Base-by-base conservation (phyloP, 192 early-diverging fungal genomes). In the Gamsiella multidivaricata region DNA sequence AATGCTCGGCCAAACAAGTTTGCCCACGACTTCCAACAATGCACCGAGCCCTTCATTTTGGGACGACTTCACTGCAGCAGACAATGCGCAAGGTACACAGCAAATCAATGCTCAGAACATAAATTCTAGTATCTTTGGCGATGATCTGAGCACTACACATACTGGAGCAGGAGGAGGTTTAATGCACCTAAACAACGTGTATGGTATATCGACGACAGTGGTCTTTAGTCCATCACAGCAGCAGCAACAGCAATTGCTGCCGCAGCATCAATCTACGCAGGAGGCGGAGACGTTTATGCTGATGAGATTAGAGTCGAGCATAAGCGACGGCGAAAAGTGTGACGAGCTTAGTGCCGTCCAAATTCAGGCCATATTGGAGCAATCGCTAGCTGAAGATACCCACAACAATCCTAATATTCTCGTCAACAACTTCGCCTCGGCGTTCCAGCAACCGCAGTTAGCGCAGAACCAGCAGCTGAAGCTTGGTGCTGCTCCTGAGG, bases 351-450 rank as follows among this genome's bases (percentile, higher is more conserved):
- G 31, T 10, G 54, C 54, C 0, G 54, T 49, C 45, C 53, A 58
- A 23, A 56, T 71, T 33, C 69, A 63, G 33, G 61, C 46, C 22
- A 28, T 71, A 11, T 43, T 71, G 46, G 61, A 57, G 22, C 69
- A 71, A 46, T 57, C 69, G 18, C 31, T 63, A 22, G 68, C 58
- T 3, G 54, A 47, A 11, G 61, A 62, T 63, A 63, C 69, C 69
- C 61, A 23, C 6, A 41, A 49, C 26, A 43, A 49, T 29, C 45
- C 25, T 51, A 22, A 25, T 39, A 39, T 58, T 51, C 31, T 29
- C 31, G 6, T 5, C 29, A 58, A 60, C 50, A 1, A 36, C 33
- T 10, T 34, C 25, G 20, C 23, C 1, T 28, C 43, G 22, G 8
- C 22, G 0, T 36, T 41, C 26, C 41, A 36, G 32, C 52, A 65